A percentile compares a stretch with the other conserved stretches of the same genome.
Conservation (phyloP, 768 basidiomycete species). For the Mycena rebaudengoi region DNA sequence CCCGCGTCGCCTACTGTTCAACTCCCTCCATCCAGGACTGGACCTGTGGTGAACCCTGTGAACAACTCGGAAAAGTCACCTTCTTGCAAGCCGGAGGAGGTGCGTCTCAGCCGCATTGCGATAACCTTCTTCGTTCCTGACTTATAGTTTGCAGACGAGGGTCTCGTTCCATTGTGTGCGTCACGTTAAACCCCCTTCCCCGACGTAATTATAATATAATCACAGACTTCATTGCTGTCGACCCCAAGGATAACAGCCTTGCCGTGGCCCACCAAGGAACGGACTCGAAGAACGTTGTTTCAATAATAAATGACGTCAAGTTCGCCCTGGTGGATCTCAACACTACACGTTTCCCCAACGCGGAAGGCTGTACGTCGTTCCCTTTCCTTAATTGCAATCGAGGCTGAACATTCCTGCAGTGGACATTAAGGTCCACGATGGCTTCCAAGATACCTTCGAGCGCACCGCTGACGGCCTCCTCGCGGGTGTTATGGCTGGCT, state of each 20-base stretch:
- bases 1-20: constrained; percentile 50
- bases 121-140: not conserved
- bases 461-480: constrained; percentile 45
- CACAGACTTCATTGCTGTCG: constrained; percentile 48
- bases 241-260: constrained; percentile 40
- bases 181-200: constrained; percentile 2
- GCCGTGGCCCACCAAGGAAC: constrained; percentile 55
- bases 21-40: constrained; percentile 38
- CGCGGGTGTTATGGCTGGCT: constrained; percentile 36
- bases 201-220: not conserved
- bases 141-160: constrained; percentile 33
- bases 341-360: constrained; percentile 39
- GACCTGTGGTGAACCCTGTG: constrained; percentile 17
- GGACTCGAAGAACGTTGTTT: constrained; percentile 41
- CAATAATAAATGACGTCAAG: constrained; percentile 46
- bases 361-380: constrained; percentile 28
- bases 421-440: constrained; percentile 45
- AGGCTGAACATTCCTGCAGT: constrained; percentile 24
- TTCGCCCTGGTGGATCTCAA: constrained; percentile 40
- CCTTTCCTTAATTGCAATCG: not conserved
- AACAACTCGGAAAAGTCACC: not conserved
- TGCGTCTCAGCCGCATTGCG: constrained; percentile 31
- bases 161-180: constrained; percentile 38
- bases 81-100: constrained; percentile 42
- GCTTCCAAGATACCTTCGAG: constrained; percentile 48